Percentiles rank a stretch among this genome's conserved stretches.
Conservation (phyloP, 139 green algal genomes). For the Edaphochlamys debaryana region DNA sequence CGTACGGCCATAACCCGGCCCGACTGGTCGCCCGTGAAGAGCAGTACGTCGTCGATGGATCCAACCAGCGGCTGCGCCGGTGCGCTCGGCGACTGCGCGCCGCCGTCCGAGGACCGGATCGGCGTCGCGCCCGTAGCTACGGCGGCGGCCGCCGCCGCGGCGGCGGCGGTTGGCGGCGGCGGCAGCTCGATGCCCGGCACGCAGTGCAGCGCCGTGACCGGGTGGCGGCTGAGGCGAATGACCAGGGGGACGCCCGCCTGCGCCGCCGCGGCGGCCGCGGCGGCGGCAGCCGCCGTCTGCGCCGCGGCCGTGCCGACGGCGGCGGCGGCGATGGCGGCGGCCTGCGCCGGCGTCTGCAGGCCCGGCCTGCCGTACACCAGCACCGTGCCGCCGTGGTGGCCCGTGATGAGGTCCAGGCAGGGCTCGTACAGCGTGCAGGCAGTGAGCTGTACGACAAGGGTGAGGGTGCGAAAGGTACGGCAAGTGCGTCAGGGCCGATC, state of each 20-base stretch:
- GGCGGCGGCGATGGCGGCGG: background rate
- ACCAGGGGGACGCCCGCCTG: slow-evolving; percentile 21
- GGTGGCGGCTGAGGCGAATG: slow-evolving; percentile 6
- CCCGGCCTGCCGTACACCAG: slow-evolving; percentile 30
- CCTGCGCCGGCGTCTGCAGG: no score
- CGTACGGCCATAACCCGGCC: slow-evolving; percentile 22
- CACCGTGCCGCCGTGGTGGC: slow-evolving; percentile 27
- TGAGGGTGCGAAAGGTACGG: no score
- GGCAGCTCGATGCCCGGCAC: slow-evolving; percentile 20
- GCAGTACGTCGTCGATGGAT: slow-evolving; percentile 10
- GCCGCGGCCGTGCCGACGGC: background rate
- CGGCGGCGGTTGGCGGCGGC: background rate
- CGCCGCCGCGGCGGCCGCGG: background rate
- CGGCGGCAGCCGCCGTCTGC: background rate
- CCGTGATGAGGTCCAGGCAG: slow-evolving; percentile 25
- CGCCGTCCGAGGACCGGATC: no score
- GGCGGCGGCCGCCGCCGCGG: background rate
- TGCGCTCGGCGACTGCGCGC: background rate
- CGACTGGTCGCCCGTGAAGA: slow-evolving; percentile 20
- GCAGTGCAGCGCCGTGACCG: slow-evolving; percentile 25
- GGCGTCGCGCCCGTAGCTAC: no score
- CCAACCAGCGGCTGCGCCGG: background rate
- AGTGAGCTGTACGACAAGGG: background rate
- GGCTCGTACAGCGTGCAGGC: slow-evolving; percentile 24
- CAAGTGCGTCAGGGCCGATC: no score